phyloP scores from a whole-genome alignment of 139 green algal species.

The Closterium sp. region DNA sequence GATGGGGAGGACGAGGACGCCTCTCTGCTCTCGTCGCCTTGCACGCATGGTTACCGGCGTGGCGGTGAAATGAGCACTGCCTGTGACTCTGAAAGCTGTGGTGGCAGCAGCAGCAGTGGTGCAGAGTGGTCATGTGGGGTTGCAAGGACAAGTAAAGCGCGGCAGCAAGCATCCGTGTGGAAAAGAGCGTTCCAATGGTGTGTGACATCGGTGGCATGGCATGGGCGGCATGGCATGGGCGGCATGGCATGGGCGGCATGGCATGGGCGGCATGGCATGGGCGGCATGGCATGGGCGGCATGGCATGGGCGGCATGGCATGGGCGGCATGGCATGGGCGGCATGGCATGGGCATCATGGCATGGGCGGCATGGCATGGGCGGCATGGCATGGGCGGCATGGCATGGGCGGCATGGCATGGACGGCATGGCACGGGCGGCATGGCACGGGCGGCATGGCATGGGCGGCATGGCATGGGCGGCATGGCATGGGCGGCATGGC shows the following conservation, averaged over 20 bases:
- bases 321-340: no score
- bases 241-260: not conserved
- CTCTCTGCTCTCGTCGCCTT: not conserved
- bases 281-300: no score
- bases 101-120: not conserved
- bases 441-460: no score
- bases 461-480: no score
- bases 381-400: no score
- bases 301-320: no score
- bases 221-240: not conserved
- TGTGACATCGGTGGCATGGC: not conserved
- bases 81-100: not conserved
- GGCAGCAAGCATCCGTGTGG: not conserved
- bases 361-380: no score
- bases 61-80: not conserved
- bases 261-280: not conserved
- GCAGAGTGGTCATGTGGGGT: not conserved
- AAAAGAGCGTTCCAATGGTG: not conserved
- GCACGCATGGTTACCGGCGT: not conserved
- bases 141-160: not conserved
- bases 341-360: no score
- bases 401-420: no score
- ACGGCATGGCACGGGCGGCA: no score
- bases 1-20: not conserved
- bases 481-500: no score